Evolutionary conservation across 1,284 basidiomycete species (phyloP), one percentile per base, ranked within the genome.

Genomic region (Ganoderma leucocontextum): DNA sequence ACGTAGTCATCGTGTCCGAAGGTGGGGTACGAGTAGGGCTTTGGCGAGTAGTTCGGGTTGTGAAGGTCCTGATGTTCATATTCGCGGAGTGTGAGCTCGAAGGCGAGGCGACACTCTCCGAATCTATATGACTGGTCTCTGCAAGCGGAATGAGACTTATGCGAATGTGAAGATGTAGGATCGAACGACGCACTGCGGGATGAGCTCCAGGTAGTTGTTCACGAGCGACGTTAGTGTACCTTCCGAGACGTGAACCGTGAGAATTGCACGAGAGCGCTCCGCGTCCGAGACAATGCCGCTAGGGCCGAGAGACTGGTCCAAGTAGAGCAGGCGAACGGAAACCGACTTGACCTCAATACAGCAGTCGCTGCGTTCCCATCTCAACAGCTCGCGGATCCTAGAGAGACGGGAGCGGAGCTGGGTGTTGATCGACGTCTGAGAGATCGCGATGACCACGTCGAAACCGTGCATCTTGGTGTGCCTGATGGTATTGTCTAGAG

Each of bases 381-480:
- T 72, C 4, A 67, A 41, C 58, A 78, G 58, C 10, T 64, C 57
- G 8, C 39, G 55, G n/a, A 69, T 59, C n/a, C 68, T 65, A 4
- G 44, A 42, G 49, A 66, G 72, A 72, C 76, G 44, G 74, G 65
- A 12, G 65, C 61, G 53, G 69, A 66, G 73, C 58, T 77, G 72
- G 17, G 66, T 69, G 68, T 78, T 78, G 72, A 81, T 74, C 1
- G 78, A 75, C 4, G 72, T 70, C 64, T 80, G 78, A 0, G 80
- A 78, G 63, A 81, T 70, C 1, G 79, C 78, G 29, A 71, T 70
- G 72, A 80, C 70, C 57, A 77, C 71, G 70, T 81, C 80, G 72
- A 78, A 80, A 63, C 76, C 75, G 61, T 64, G 63, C 71, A 76
- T 75, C 65, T 74, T 70, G 57, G 73, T 74, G 55, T 70, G 70